These are phyloP conservation scores for Aspergillus biplanus DNA, from an alignment of 495 filamentous ascomycete species.

Conservation along the genomic window DNA sequence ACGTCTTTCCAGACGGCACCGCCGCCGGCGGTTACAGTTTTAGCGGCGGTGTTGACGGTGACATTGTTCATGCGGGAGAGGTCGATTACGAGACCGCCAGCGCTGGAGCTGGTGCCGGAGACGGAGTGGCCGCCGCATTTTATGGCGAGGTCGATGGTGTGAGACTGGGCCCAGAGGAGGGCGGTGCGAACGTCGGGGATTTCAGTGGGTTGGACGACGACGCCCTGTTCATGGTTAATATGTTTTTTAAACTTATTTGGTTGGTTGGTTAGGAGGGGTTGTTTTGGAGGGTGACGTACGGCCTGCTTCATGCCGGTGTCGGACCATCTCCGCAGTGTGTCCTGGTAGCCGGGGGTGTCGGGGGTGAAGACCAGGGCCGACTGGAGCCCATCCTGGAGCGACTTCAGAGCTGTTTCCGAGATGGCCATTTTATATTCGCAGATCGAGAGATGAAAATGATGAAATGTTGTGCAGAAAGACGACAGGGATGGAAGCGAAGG, in stretches of 20 bases:
- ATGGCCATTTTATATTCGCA: constrained; percentile 21
- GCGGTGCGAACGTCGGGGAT: constrained; percentile 42
- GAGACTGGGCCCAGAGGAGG: constrained; percentile 44
- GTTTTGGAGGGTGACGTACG: neutral
- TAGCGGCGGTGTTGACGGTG: constrained; percentile 1
- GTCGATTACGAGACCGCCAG: constrained; percentile 15
- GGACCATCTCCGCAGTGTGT: constrained; percentile 22
- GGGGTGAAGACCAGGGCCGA: constrained; percentile 31
- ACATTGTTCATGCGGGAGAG: constrained; percentile 14
- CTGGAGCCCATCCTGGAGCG: constrained; percentile 28
- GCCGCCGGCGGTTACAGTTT: constrained; percentile 6
- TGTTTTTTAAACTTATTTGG: neutral
- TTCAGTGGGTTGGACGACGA: constrained; percentile 44
- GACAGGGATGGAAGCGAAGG: too few species aligned
- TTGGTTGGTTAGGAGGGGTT: neutral
- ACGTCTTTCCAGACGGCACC: constrained; percentile 15
- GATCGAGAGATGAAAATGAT: neutral
- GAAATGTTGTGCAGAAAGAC: too few species aligned
- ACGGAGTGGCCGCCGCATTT: constrained; percentile 57
- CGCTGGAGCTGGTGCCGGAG: constrained; percentile 8
- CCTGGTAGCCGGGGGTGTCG: constrained; percentile 5
- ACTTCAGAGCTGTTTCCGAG: constrained; percentile 18
- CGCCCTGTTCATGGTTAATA: constrained; percentile 29
- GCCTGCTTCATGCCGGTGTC: constrained; percentile 21
- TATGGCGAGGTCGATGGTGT: constrained; percentile 53